Base-by-base conservation (phyloP, 345 rosid species). In the Raphanus raphanistrum region DNA sequence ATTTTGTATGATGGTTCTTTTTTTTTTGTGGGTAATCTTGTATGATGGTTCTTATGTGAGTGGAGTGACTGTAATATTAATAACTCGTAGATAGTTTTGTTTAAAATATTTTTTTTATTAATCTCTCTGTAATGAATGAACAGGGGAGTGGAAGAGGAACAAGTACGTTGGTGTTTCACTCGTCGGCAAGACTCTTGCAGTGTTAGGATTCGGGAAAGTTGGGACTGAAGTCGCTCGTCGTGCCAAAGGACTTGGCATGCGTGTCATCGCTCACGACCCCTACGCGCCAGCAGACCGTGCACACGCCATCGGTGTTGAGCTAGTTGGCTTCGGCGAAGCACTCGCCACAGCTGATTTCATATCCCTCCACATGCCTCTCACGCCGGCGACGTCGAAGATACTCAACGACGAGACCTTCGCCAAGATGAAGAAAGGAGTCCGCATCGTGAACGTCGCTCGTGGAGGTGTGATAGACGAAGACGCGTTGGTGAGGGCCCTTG, bases 381-480 rank as follows among this genome's bases (percentile, higher is more conserved):
- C 96, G 3, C 87, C 97, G 38, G 79, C 91, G 6, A 90, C 97
- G 0, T 68, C 84, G 0, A 92, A 90, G 88, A 80, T 92, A 69
- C 87, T 90, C 5, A 92, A 92, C 58, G 94, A 90, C 6, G 92
- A 89, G 17, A 92, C 87, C 31, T 90, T 92, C 81, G 92, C 88
- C 12, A 92, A 88, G 82, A 92, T 92, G 97, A 92, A 92, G 88
- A 90, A 90, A 73, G 96, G 97, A 33, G 94, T 92, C 66, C 81
- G 96, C 4, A 92, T 92, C 0, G 85, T 90, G 63, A 92, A 92
- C 80, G 97, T 92, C 75, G 96, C 97, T 73, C 97, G 92, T 71
- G 96, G 97, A 6, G 96, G 97, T 38, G 97, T 92, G 60, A 92
- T 92, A 59, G 97, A 92, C 64, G 97, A 92, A 83, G 97, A 90